These are phyloP conservation scores for Blastocystis sp. DNA, from an alignment of 352 stramenopile genomes.

Conservation along the genomic window DNA sequence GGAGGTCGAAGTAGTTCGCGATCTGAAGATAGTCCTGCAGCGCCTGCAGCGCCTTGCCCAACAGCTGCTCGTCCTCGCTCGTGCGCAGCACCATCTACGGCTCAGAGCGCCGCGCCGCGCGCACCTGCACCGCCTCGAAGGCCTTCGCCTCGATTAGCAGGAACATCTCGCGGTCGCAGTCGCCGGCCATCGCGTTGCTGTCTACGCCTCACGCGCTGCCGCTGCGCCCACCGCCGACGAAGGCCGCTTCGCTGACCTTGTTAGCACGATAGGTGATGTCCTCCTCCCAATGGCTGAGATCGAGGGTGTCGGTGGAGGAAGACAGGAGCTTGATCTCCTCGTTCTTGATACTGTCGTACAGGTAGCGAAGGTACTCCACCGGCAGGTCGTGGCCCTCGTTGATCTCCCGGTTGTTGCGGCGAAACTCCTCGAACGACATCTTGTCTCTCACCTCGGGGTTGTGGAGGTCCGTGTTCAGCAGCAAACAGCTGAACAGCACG, in stretches of 20 bases:
- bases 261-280: conserved; percentile 70
- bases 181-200: conserved; percentile 39
- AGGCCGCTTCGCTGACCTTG: conserved; percentile 69
- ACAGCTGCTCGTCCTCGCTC: conserved; percentile 56
- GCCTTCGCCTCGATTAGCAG: conserved; percentile 94
- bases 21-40: conserved; percentile 54
- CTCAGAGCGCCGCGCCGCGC: neutral
- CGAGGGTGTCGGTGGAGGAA: conserved; percentile 28
- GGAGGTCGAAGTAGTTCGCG: conserved; percentile 33
- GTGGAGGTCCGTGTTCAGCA: conserved; percentile 96
- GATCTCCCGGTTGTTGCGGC: conserved; percentile 93
- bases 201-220: neutral
- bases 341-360: conserved; percentile 92
- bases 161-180: conserved; percentile 84
- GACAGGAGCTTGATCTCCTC: conserved; percentile 91
- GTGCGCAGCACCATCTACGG: conserved; percentile 19
- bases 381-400: conserved; percentile 91
- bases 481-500: conserved; percentile 90
- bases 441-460: conserved; percentile 86
- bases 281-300: conserved; percentile 68
- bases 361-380: conserved; percentile 84
- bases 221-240: conserved; percentile 31
- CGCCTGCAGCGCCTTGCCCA: neutral
- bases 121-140: conserved; percentile 88
- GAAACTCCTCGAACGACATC: conserved; percentile 93